Evolutionary conservation across 2,329 filamentous ascomycete genomes (phyloP).

Genomic region (Hymenoscyphus fraxineus): DNA sequence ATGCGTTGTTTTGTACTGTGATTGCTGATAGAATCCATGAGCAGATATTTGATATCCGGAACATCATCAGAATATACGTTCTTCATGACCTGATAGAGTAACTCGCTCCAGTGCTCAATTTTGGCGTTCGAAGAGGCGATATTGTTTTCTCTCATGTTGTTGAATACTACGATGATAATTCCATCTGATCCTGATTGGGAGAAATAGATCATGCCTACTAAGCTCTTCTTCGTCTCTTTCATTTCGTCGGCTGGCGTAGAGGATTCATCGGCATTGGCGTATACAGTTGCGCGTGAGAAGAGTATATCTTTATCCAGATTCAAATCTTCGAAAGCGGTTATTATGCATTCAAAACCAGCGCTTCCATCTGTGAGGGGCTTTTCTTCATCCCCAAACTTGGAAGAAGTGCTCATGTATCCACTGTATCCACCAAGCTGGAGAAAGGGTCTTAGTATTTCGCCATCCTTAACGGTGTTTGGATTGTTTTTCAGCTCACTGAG

Average conservation of each 20-base stretch:
- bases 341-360: too few species aligned
- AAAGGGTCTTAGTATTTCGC: too few species aligned
- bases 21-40: neutral
- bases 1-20: neutral
- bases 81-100: neutral
- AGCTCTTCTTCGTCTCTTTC: neutral
- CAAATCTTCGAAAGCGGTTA: too few species aligned
- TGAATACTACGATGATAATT: neutral
- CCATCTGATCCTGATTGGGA: neutral
- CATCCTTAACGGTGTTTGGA: too few species aligned
- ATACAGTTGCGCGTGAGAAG: too few species aligned
- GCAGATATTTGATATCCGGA: slow-evolving; percentile 8
- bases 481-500: too few species aligned
- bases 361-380: too few species aligned
- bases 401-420: too few species aligned
- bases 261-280: neutral
- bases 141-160: slow-evolving; percentile 8
- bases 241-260: neutral
- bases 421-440: too few species aligned
- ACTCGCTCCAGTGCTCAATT: neutral
- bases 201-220: slow-evolving; percentile 2
- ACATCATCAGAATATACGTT: neutral
- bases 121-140: neutral
- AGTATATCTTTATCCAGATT: too few species aligned
- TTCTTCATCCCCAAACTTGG: too few species aligned